A percentile compares a stretch with the other conserved stretches of the same genome.
phyloP scores from a whole-genome alignment of 176 grass and related monocot species.

The Urochloa ruziziensis region DNA sequence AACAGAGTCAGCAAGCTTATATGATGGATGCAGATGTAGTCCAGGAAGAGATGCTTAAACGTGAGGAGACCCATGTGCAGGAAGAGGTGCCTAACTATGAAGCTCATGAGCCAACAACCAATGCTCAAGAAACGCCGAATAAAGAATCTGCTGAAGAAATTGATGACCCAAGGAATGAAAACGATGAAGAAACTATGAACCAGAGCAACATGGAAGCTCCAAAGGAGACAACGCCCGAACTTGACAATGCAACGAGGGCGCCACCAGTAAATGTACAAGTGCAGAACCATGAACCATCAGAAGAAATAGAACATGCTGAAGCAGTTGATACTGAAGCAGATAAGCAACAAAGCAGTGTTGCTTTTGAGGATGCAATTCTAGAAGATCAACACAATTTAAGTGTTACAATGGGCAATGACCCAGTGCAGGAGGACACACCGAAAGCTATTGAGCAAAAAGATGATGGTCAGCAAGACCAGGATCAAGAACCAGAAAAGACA shows the following conservation, averaged over 20 bases:
- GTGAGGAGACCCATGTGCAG: neutral
- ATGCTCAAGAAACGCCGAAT: constrained; percentile 24
- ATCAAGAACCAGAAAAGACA: constrained; percentile 21
- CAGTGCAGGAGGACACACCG: constrained; percentile 1
- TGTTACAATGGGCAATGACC: neutral
- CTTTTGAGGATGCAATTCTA: constrained; percentile 23
- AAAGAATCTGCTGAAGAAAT: constrained; percentile 30
- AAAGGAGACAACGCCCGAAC: constrained; percentile 21
- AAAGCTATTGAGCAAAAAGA: constrained; percentile 13
- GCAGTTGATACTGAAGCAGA: neutral
- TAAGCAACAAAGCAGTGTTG: constrained; percentile 6
- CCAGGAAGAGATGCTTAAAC: constrained; percentile 29
- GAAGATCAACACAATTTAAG: constrained; percentile 8
- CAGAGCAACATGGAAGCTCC: neutral
- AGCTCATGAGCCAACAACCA: neutral
- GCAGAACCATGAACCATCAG: constrained; percentile 21
- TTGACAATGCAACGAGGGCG: neutral
- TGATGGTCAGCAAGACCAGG: constrained; percentile 6
- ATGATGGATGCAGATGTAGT: neutral
- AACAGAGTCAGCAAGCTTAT: constrained; percentile 18
- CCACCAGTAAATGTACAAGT: constrained; percentile 11
- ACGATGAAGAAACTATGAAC: constrained; percentile 9
- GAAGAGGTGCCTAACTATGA: constrained; percentile 22
- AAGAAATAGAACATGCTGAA: constrained; percentile 23
- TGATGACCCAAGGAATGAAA: constrained; percentile 10